Base-by-base conservation (phyloP, 139 green algal species). In the Chlamydomonas eustigma region DNA sequence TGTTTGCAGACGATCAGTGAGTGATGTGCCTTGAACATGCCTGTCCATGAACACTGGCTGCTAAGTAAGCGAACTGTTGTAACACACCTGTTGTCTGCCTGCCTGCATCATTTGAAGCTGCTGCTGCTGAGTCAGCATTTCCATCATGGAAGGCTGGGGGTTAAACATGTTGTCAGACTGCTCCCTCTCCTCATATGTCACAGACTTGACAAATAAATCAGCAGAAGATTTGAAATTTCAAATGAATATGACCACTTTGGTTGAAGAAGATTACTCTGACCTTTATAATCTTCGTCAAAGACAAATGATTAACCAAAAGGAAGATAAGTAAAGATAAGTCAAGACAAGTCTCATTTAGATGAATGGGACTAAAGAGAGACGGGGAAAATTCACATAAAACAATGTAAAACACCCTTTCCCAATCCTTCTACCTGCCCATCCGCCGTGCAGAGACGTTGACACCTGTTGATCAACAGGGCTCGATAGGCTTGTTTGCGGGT, bases 401-500 rank as follows among this genome's bases (percentile, higher is more conserved):
- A 30, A 33, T n/a, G 25, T 37, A 8, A 24, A 33, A n/a, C 5
- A 37, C 24, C n/a, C 58, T 18, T 22, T 12, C 4, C 22, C 2
- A 28, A 32, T n/a, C 28, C 37, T 4, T 52, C 70, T 64, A 81
- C 76, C 76, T 81, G 81, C 0, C 78, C 70, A 38, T 92, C 88
- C 37, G 86, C 64, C 24, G 83, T 76, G 28, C 76, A 74, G 64
- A 88, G 71, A 1, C 36, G 31, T 1, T 83, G 73, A 69, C 77
- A 85, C 37, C 76, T 81, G 63, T 39, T 75, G 28, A 90, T 44
- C 35, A 87, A 36, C 68, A 86, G 35, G 3, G 80, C 38, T 1
- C 88, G 77, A 84, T 92, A 90, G 8, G 74, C 66, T 73, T 89
- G 81, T 72, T 90, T 90, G 74, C 86, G 77, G 28, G 76, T 80